Conservation (phyloP, 2,329 filamentous ascomycete genomes). For the Magnaporthiopsis poae region DNA sequence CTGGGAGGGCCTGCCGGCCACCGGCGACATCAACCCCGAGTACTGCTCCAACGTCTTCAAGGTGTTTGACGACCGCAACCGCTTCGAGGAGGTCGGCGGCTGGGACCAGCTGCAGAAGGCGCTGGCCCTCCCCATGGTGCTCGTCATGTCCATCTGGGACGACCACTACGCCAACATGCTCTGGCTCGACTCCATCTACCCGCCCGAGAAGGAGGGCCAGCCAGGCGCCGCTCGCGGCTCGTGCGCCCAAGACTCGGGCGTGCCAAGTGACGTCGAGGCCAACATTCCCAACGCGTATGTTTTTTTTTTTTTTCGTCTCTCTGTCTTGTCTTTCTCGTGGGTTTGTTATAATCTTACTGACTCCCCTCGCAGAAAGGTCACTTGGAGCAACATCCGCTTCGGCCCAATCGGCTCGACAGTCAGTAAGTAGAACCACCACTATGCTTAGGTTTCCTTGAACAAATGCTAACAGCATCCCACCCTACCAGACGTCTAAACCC, state of each 20-base stretch:
- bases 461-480: neutral
- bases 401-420: conserved; percentile 18
- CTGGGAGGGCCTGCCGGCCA: conserved; percentile 20
- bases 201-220: conserved; percentile 20
- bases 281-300: conserved; percentile 15
- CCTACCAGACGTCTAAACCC: neutral
- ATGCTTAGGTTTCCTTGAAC: no score
- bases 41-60: conserved; percentile 47
- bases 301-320: neutral
- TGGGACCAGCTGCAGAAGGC: conserved; percentile 42
- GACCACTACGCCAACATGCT: conserved; percentile 44
- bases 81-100: conserved; percentile 44
- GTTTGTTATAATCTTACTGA: neutral
- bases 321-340: neutral
- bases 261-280: conserved; percentile 32
- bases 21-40: conserved; percentile 32
- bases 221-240: conserved; percentile 36
- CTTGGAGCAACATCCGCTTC: conserved; percentile 36
- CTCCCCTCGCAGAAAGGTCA: conserved; percentile 28
- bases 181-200: conserved; percentile 53
- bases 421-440: conserved; percentile 7
- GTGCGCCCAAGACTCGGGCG: conserved; percentile 34
- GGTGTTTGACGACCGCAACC: conserved; percentile 40
- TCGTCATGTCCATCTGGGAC: conserved; percentile 53
- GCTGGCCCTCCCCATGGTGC: conserved; percentile 46